These are phyloP conservation scores for Prosopis cineraria DNA, from an alignment of 306 rosid species.

Conservation along the genomic window DNA sequence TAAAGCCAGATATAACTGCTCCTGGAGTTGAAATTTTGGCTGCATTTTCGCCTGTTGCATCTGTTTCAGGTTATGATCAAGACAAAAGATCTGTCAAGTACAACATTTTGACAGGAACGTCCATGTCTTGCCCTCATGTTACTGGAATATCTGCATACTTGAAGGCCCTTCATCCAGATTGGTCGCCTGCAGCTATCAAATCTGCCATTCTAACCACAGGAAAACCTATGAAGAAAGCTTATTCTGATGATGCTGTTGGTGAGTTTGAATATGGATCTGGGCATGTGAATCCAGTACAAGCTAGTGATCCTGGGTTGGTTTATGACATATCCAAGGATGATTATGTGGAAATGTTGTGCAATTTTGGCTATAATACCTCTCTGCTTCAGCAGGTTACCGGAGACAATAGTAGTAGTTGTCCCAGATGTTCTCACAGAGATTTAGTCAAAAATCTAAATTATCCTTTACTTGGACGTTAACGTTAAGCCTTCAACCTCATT, in stretches of 20 bases:
- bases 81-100: not conserved
- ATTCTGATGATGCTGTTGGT: not conserved
- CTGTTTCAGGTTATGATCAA: not conserved
- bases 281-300: conserved; percentile 34
- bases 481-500: conserved; percentile 12
- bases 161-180: conserved; percentile 29
- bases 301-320: conserved; percentile 38
- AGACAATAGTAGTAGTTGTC: not conserved
- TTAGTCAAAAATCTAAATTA: conserved; percentile 38
- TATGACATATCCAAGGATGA: conserved; percentile 36
- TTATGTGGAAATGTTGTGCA: conserved; percentile 39
- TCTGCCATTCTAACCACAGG: conserved; percentile 35
- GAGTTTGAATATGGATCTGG: conserved; percentile 51
- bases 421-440: not conserved
- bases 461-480: conserved; percentile 32
- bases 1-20: conserved; percentile 38
- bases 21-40: conserved; percentile 33
- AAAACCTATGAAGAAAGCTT: conserved; percentile 3
- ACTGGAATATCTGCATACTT: conserved; percentile 40
- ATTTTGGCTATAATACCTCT: not conserved
- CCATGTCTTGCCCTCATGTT: conserved; percentile 45
- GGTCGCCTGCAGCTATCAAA: conserved; percentile 34
- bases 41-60: conserved; percentile 32
- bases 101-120: conserved; percentile 30
- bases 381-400: not conserved